Conservation (phyloP, 2,329 filamentous ascomycete genomes). For the Fusarium beomiforme region DNA sequence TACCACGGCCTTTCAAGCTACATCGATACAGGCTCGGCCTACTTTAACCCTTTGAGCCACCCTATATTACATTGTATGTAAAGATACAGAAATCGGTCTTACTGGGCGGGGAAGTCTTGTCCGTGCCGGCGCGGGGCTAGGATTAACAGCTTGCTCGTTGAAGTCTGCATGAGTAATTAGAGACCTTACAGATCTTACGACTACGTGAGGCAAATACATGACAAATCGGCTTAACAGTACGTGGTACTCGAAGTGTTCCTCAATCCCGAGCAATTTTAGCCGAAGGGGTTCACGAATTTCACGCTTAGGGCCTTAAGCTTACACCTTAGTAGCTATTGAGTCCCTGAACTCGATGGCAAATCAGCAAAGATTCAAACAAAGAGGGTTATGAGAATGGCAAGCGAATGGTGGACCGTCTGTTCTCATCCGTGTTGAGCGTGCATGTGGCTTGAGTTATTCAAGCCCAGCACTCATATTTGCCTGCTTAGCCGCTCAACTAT, state of each 20-base stretch:
- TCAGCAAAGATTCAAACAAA: conserved; percentile 1
- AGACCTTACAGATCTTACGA: conserved; percentile 34
- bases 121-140: conserved; percentile 31
- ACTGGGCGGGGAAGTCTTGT: conserved; percentile 29
- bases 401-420: conserved; percentile 1
- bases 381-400: conserved; percentile 14
- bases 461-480: not conserved
- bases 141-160: conserved; percentile 4
- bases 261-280: conserved; percentile 1
- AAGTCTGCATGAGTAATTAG: conserved; percentile 16
- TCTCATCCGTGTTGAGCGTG: conserved; percentile 10
- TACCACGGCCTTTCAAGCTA: not conserved
- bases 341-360: not conserved
- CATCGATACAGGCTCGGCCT: not conserved
- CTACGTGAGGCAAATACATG: conserved; percentile 8
- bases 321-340: not conserved
- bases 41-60: conserved; percentile 2
- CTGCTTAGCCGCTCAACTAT: not conserved
- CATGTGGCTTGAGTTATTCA: conserved; percentile 24
- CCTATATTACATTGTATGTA: conserved; percentile 4
- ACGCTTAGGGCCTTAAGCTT: not conserved
- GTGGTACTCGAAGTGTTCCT: not conserved
- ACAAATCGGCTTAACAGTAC: conserved; percentile 25
- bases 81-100: conserved; percentile 17
- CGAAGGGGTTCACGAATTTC: not conserved